Conservation (phyloP, 331 rosid genomes). For the Malus hybrid region DNA sequence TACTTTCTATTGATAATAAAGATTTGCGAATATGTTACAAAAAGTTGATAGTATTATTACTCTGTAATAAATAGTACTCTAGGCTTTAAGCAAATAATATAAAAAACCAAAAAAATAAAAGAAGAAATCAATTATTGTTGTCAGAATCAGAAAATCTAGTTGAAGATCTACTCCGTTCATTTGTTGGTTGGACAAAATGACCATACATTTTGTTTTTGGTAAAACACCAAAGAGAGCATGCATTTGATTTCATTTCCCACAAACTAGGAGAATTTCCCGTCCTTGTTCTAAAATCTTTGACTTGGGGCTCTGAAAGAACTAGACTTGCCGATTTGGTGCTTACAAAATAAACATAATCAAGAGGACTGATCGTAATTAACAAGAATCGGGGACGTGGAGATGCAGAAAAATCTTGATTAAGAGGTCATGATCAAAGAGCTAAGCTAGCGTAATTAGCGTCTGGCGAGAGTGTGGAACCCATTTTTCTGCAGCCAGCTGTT, state of each 20-base stretch:
- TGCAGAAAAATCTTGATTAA: background rate
- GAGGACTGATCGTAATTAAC: background rate
- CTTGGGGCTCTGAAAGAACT: background rate
- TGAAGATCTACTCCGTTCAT: background rate
- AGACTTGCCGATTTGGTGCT: background rate
- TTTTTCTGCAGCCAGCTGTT: slow-evolving; percentile 50
- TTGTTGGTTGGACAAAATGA: slow-evolving; percentile 8
- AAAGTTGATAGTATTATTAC: too few relatives aligned
- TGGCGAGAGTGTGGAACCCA: slow-evolving; percentile 50
- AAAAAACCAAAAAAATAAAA: background rate
- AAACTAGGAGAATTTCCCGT: slow-evolving; percentile 2
- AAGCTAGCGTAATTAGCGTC: slow-evolving; percentile 25
- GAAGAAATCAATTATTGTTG: background rate
- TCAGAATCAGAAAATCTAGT: slow-evolving; percentile 2
- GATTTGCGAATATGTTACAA: too few relatives aligned
- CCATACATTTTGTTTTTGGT: background rate
- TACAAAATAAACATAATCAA: background rate
- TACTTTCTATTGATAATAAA: rapidly evolving
- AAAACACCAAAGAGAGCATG: too few relatives aligned
- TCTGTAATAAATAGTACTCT: too few relatives aligned
- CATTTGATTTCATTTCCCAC: background rate
- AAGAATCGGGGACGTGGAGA: background rate
- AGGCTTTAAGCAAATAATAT: too few relatives aligned
- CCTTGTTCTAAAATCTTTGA: too few relatives aligned
- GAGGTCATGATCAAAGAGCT: background rate